phyloP scores from a whole-genome alignment of 2,329 filamentous ascomycete species.

The Aspergillus latus region DNA sequence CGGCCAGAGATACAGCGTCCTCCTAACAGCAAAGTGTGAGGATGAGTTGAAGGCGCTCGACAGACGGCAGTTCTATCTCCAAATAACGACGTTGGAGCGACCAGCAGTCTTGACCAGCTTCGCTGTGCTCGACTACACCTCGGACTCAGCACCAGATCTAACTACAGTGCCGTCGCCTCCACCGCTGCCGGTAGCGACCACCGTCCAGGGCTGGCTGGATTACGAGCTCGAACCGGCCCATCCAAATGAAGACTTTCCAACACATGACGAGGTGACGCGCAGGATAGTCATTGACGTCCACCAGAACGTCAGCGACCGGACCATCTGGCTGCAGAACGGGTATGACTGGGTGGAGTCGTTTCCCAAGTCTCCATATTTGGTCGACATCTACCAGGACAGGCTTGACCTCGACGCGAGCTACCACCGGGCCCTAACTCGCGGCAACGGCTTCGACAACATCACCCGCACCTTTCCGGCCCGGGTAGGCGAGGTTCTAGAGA shows the following conservation, averaged over 20 bases:
- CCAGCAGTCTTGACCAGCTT: slow-evolving; percentile 28
- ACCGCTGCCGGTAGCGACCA: slow-evolving; percentile 9
- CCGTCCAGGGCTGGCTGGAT: slow-evolving; percentile 18
- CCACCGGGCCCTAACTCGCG: slow-evolving; percentile 24
- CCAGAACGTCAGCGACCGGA: slow-evolving; percentile 27
- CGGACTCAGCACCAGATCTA: neutral
- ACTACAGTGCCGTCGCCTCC: slow-evolving; percentile 2
- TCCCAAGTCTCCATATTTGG: slow-evolving; percentile 45
- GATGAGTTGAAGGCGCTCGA: slow-evolving; percentile 26
- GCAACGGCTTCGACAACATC: slow-evolving; percentile 38
- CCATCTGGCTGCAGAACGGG: slow-evolving; percentile 40
- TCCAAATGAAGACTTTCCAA: slow-evolving; percentile 19
- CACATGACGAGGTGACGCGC: slow-evolving; percentile 49
- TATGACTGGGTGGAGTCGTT: slow-evolving; percentile 48
- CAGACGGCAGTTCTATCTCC: slow-evolving; percentile 53
- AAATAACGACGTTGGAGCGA: slow-evolving; percentile 28
- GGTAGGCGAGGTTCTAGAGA: slow-evolving; percentile 49
- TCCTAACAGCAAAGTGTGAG: slow-evolving; percentile 54
- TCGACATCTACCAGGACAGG: slow-evolving; percentile 42
- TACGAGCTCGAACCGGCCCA: slow-evolving; percentile 23
- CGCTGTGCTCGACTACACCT: slow-evolving; percentile 24
- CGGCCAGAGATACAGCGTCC: slow-evolving; percentile 62
- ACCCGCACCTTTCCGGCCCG: slow-evolving; percentile 44
- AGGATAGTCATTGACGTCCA: slow-evolving; percentile 48
- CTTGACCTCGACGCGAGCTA: slow-evolving; percentile 2